Percentiles rank a stretch among this genome's conserved stretches.
Conservation (phyloP, 2,329 filamentous ascomycete species). For the Lizonia empirigonia region DNA sequence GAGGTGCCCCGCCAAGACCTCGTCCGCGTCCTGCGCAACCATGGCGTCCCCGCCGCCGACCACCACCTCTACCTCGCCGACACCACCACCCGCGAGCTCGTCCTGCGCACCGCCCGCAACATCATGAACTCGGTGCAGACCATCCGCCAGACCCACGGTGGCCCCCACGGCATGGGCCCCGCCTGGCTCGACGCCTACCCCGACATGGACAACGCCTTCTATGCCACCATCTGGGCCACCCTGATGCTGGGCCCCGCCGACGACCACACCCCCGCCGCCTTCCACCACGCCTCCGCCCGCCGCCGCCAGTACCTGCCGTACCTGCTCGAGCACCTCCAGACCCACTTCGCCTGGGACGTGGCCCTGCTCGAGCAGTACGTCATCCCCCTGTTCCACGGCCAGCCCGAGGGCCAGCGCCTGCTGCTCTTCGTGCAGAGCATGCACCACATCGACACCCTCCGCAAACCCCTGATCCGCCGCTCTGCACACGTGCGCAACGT, state of each 20-base stretch:
- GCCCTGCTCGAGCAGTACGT: constrained; percentile 73
- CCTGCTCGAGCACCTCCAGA: constrained; percentile 68
- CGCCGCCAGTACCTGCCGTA: constrained; percentile 66
- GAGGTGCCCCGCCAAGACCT: constrained; percentile 70
- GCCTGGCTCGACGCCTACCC: constrained; percentile 39
- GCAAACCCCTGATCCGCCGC: constrained; percentile 47
- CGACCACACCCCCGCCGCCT: constrained; percentile 25
- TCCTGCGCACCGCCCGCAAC: constrained; percentile 78
- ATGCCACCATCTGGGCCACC: constrained; percentile 74
- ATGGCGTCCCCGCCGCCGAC: constrained; percentile 51
- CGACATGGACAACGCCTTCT: constrained; percentile 67
- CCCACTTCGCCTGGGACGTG: constrained; percentile 72
- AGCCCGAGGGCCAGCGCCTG: constrained; percentile 61
- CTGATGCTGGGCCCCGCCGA: constrained; percentile 48
- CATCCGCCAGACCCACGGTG: constrained; percentile 39
- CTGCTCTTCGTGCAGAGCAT: constrained; percentile 61
- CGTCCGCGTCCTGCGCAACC: constrained; percentile 61
- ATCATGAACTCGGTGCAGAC: constrained; percentile 74
- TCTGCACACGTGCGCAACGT: constrained; percentile 24
- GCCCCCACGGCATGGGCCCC: constrained; percentile 26
- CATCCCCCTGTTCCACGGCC: constrained; percentile 62
- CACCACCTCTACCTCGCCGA: constrained; percentile 65
- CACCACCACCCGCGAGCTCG: constrained; percentile 69
- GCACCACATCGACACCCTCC: constrained; percentile 61
- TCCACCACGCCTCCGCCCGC: constrained; percentile 33